Conservation (phyloP, 2,329 filamentous ascomycete species). For the Exophiala calicioides region DNA sequence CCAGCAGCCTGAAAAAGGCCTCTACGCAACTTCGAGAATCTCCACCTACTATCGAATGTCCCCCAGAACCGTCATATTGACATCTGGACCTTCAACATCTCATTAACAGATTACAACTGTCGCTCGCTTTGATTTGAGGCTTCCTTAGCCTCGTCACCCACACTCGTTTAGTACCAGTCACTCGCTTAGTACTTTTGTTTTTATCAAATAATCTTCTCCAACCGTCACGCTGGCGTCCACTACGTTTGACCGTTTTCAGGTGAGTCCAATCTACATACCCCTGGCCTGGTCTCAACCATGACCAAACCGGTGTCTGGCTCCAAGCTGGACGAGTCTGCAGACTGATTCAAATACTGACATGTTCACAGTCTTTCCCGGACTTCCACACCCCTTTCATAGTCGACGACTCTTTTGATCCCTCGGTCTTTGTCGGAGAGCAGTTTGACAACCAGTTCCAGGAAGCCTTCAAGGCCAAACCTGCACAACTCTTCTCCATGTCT, state of each 20-base stretch:
- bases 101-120: conserved; percentile 35
- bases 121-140: conserved; percentile 49
- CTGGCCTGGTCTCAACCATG: conserved; percentile 21
- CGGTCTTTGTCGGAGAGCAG: conserved; percentile 47
- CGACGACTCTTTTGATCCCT: conserved; percentile 49
- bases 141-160: conserved; percentile 37
- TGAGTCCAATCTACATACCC: conserved; percentile 35
- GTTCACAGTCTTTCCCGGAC: conserved; percentile 35
- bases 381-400: conserved; percentile 50
- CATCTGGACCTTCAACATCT: conserved; percentile 13
- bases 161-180: conserved; percentile 45
- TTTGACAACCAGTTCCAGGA: conserved; percentile 49
- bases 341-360: conserved; percentile 37
- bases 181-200: conserved; percentile 47
- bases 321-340: conserved; percentile 27
- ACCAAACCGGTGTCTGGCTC: neutral
- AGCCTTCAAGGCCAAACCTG: conserved; percentile 57
- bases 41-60: conserved; percentile 21
- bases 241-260: conserved; percentile 48
- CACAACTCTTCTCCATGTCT: conserved; percentile 74
- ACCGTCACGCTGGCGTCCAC: conserved; percentile 54
- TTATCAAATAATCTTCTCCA: conserved; percentile 36
- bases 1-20: conserved; percentile 2
- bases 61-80: conserved; percentile 13
- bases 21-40: conserved; percentile 3